phyloP scores from a whole-genome alignment of 2,329 filamentous ascomycete species.

The Clonostachys rosea region DNA sequence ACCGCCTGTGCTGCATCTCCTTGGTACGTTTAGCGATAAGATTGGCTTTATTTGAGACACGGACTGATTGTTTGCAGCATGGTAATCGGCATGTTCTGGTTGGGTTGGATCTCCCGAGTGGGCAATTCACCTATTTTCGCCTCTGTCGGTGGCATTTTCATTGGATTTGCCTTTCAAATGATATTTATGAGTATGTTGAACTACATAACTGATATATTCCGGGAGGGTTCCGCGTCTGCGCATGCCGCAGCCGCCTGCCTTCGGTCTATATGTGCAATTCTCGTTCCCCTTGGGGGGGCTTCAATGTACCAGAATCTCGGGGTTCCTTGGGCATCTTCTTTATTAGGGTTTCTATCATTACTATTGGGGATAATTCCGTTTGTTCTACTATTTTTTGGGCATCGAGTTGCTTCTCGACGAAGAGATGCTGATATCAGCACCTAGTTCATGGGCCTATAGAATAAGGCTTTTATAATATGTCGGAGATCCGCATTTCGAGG shows the following conservation, averaged over 20 bases:
- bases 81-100: constrained; percentile 53
- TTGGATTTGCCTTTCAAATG: constrained; percentile 24
- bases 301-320: constrained; percentile 21
- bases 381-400: no score
- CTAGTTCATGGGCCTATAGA: no score
- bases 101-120: constrained; percentile 45
- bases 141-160: constrained; percentile 35
- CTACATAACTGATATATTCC: constrained; percentile 23
- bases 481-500: no score
- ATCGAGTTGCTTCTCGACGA: no score
- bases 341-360: constrained; percentile 14
- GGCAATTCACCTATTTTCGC: constrained; percentile 28
- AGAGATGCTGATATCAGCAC: no score
- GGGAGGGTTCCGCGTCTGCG: constrained; percentile 22
- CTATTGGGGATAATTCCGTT: no score
- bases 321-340: constrained; percentile 23
- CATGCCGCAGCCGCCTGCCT: constrained; percentile 23
- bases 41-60: constrained; percentile 1
- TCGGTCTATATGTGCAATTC: constrained; percentile 20
- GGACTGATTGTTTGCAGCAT: constrained; percentile 18
- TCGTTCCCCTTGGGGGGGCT: constrained; percentile 19
- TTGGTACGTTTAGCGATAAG: neutral
- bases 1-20: neutral
- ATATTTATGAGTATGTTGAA: constrained; percentile 26
- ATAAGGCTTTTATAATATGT: no score